Percentiles rank a stretch among this genome's conserved stretches.
Conservation (phyloP, 352 stramenopile species). For the Globisporangium canariense region DNA sequence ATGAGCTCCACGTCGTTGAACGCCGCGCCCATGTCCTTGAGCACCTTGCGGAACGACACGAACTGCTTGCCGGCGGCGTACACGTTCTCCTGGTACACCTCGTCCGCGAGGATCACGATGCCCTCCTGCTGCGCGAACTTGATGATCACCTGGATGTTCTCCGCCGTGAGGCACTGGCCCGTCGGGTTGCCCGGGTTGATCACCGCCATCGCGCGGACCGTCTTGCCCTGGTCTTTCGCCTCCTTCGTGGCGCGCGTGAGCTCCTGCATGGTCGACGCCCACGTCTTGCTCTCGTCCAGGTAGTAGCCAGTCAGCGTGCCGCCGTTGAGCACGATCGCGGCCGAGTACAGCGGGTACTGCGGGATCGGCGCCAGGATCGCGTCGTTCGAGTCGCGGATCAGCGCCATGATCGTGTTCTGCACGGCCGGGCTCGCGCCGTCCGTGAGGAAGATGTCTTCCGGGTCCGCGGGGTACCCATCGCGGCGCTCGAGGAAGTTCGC, state of each 20-base stretch:
- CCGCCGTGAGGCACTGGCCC: slow-evolving; percentile 78
- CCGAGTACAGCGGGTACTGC: slow-evolving; percentile 99
- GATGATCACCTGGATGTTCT: slow-evolving; percentile 95
- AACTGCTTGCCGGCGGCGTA: slow-evolving; percentile 93
- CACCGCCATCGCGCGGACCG: slow-evolving; percentile 93
- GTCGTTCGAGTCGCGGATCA: slow-evolving; percentile 87
- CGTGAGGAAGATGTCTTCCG: slow-evolving; percentile 97
- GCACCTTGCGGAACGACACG: slow-evolving; percentile 94
- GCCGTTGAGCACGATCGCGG: slow-evolving; percentile 94
- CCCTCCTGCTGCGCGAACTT: slow-evolving; percentile 93
- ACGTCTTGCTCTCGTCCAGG: slow-evolving; percentile 94
- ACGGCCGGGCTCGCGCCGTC: slow-evolving; percentile 96
- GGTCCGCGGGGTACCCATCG: slow-evolving; percentile 88
- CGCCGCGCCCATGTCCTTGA: slow-evolving; percentile 83
- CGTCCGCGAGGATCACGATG: slow-evolving; percentile 96
- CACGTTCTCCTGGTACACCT: slow-evolving; percentile 99
- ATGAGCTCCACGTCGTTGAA: slow-evolving; percentile 94
- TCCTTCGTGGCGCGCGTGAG: slow-evolving; percentile 89
- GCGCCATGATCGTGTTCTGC: slow-evolving; percentile 88
- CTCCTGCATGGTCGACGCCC: slow-evolving; percentile 88
- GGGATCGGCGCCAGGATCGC: slow-evolving; percentile 97
- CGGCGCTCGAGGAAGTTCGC: slow-evolving; percentile 85
- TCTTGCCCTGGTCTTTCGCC: slow-evolving; percentile 87
- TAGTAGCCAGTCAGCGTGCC: slow-evolving; percentile 96
- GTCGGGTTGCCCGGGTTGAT: slow-evolving; percentile 99